A percentile compares a stretch with the other conserved stretches of the same genome.
phyloP scores from a whole-genome alignment of 352 stramenopile species.

The Globisporangium uncinulatum region DNA sequence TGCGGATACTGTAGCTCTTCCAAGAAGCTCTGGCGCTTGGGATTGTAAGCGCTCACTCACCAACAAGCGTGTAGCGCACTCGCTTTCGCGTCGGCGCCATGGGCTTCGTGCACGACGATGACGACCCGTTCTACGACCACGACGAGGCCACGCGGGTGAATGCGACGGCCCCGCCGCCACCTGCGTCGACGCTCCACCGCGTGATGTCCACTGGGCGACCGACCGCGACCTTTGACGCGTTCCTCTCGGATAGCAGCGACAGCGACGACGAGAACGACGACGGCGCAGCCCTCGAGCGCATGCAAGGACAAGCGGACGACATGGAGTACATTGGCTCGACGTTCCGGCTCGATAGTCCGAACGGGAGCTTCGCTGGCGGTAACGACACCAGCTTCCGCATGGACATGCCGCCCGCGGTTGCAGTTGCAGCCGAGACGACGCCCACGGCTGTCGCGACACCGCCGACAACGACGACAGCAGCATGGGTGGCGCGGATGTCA shows the following conservation, averaged over 20 bases:
- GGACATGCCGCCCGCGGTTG: background rate
- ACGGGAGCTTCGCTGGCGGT: background rate
- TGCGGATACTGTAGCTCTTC: background rate
- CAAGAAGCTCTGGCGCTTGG: background rate
- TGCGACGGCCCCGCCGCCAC: background rate
- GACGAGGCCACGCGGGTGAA: conserved; percentile 2
- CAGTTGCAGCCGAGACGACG: background rate
- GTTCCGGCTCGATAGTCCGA: conserved; percentile 22
- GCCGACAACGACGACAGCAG: background rate
- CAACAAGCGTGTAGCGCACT: background rate
- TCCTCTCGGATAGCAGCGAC: conserved; percentile 33
- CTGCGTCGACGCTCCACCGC: conserved; percentile 8
- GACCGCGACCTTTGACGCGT: conserved; percentile 29
- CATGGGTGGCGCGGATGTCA: conserved; percentile 1
- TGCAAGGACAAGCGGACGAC: conserved; percentile 52
- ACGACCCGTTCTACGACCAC: conserved; percentile 14
- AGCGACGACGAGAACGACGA: conserved; percentile 24
- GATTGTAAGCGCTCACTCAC: background rate
- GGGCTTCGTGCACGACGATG: conserved; percentile 9
- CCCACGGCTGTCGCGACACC: background rate
- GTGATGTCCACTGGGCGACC: conserved; percentile 12
- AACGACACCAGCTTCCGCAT: conserved; percentile 6
- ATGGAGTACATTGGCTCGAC: conserved; percentile 29
- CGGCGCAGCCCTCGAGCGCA: conserved; percentile 21
- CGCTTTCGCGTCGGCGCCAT: background rate